These are phyloP conservation scores for Phtheirospermum japonicum DNA, from an alignment of 257 asterid genomes.

Conservation along the genomic window DNA sequence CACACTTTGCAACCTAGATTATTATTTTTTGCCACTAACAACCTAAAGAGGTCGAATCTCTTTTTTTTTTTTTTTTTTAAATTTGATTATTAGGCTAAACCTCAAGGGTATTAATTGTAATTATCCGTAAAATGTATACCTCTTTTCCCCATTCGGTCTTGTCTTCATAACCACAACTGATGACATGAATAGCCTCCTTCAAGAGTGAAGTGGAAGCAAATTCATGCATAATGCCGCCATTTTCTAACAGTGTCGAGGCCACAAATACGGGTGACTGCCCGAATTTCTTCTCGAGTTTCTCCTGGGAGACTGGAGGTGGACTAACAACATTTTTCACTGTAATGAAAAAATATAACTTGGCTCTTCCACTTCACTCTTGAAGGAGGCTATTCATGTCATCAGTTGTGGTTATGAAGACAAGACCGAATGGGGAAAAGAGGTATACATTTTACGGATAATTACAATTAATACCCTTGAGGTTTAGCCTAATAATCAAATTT, in stretches of 20 bases:
- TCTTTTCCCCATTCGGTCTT: constrained; percentile 98
- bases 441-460: constrained; percentile 19
- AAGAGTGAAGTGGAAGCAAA: constrained; percentile 45
- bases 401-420: constrained; percentile 93
- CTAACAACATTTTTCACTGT: constrained; percentile 27
- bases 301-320: constrained; percentile 45
- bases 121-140: constrained; percentile 34
- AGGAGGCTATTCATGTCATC: constrained; percentile 89
- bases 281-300: constrained; percentile 70
- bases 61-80: too few species aligned
- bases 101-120: not conserved
- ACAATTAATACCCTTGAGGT: not conserved
- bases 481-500: not conserved
- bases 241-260: constrained; percentile 64
- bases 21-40: too few species aligned
- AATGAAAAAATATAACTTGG: not conserved
- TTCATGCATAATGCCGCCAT: constrained; percentile 55
- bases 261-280: constrained; percentile 85
- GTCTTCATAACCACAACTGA: constrained; percentile 90
- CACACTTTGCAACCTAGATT: too few species aligned
- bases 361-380: constrained; percentile 45
- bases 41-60: too few species aligned
- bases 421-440: constrained; percentile 98
- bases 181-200: constrained; percentile 87
- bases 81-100: not conserved